These are phyloP conservation scores for Ammopiptanthus mongolicus DNA, from an alignment of 306 rosid species.

Conservation along the genomic window DNA sequence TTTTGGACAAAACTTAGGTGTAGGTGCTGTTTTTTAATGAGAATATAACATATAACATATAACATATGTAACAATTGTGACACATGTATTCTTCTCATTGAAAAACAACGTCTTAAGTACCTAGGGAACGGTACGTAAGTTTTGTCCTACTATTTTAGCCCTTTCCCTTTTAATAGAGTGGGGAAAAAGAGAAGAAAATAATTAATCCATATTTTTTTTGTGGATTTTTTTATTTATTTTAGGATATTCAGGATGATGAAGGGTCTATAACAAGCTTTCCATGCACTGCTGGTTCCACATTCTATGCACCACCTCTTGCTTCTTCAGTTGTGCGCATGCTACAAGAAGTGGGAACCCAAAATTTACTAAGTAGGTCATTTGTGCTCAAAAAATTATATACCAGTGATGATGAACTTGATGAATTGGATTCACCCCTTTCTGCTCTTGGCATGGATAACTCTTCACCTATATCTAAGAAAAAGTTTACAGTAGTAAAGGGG, in stretches of 20 bases:
- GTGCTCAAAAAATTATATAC: slow-evolving; percentile 58
- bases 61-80: too few species aligned
- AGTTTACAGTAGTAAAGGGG: slow-evolving; percentile 26
- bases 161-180: not conserved
- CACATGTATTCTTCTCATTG: too few species aligned
- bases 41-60: too few species aligned
- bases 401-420: slow-evolving; percentile 84
- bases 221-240: slow-evolving; percentile 15
- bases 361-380: slow-evolving; percentile 46
- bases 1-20: too few species aligned
- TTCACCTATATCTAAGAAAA: slow-evolving; percentile 22
- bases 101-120: too few species aligned
- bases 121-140: too few species aligned
- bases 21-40: too few species aligned
- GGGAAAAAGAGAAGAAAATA: not conserved
- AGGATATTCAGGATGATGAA: slow-evolving; percentile 51
- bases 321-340: slow-evolving; percentile 41
- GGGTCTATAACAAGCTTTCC: slow-evolving; percentile 52
- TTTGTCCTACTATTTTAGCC: not conserved
- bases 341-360: slow-evolving; percentile 52
- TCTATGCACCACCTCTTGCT: slow-evolving; percentile 59
- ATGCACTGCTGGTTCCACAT: slow-evolving; percentile 50
- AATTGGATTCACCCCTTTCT: slow-evolving; percentile 73
- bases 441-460: slow-evolving; percentile 52
- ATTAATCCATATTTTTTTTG: not conserved